Base-by-base conservation (phyloP, 2,329 filamentous ascomycete genomes). In the Akanthomyces dipterigenus region DNA sequence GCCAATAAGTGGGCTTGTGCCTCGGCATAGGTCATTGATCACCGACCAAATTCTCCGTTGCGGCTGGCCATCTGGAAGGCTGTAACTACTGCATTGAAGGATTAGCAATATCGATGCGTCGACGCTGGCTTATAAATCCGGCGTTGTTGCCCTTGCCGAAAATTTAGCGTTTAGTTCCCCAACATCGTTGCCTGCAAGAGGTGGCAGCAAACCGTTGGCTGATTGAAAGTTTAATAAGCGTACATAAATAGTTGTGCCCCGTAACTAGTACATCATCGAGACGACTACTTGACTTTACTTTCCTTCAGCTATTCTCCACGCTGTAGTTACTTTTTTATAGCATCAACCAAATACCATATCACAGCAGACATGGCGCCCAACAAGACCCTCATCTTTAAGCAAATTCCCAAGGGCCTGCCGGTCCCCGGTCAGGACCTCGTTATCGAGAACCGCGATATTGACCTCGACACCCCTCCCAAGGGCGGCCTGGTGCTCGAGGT, bases 381-480 rank as follows among this genome's bases (percentile, higher is more conserved):
- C 84, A 92, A 91, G 78, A 84, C 81, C 43, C 76, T 95, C 68
- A 79, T 92, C 73, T 93, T 88, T 82, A 90, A 88, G 71, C 77
- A 85, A 67, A 67, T 87, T 63, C 90, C 91, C 51, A 72, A 77
- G 55, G 88, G 83, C 62, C 80, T 82, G 70, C 91, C 90, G 22
- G 82, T 89, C 38, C 73, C 85, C 2, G 90, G 90, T 53, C 76
- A 93, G 74, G 78, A 96, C 73, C 78, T 96, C 61, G 77, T 75
- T 24, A 71, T 92, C 63, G 88, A 95, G 73, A 75, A 81, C 65
- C 82, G 82, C 63, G 80, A 84, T 22, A 86, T 93, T 65, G 89
- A 95, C 71, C 75, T 87, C 66, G 76, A 85, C 26, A 78, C 82
- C 55, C 72, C 82, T 5, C 81, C 86, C 31, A 81, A 85, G 26